Evolutionary conservation across 2,329 filamentous ascomycete genomes (phyloP), one percentile per base, ranked within the genome.

Genomic region (Arthrobotrys sphaeroides): DNA sequence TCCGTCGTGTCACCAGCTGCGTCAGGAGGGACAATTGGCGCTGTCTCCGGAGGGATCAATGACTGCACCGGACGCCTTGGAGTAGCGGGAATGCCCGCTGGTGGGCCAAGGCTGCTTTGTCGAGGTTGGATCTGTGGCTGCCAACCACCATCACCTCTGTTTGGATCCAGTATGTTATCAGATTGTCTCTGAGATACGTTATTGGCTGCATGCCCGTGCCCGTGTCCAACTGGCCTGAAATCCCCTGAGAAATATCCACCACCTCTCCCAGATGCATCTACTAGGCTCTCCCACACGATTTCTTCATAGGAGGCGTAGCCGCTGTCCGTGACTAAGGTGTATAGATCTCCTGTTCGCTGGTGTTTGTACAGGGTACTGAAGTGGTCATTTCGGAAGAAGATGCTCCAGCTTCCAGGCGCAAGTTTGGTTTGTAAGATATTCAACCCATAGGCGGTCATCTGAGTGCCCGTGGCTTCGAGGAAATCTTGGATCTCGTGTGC

Each of bases 371-470:
- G 83, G 0, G 94, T 98, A 43, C 93, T 93, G 81, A 99, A 99
- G 81, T 99, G 95, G 80, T 99, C 94, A 80, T 99, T 99, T 24
- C 95, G 89, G 84, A 99, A 99, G 0, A 99, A 83, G 57, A 99
- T 98, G 0, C 92, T 92, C 77, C 97, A 88, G 0, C 91, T 89
- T 1, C 93, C 94, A 0, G 93, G 90, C 10, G 87, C 84, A 69
- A 97, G 86, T 4, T 87, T 89, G 59, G 88, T 87, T 0, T 86
- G 87, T 40, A 98, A 89, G 0, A 91, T 88, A 40, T 91, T 87
- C 1, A 99, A 85, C 0, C 95, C 95, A 82, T 90, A 91, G 0
- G 88, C 85, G 0, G 95, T 97, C 20, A 99, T 84, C 80, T 99
- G 95, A 0, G 95, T 98, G 0, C 93, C 90, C 75, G 92, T 94